Percentiles rank a stretch among this genome's conserved stretches.
Evolutionary conservation across 2,329 filamentous ascomycete genomes (phyloP).

Genomic region (Monilinia aucupariae): DNA sequence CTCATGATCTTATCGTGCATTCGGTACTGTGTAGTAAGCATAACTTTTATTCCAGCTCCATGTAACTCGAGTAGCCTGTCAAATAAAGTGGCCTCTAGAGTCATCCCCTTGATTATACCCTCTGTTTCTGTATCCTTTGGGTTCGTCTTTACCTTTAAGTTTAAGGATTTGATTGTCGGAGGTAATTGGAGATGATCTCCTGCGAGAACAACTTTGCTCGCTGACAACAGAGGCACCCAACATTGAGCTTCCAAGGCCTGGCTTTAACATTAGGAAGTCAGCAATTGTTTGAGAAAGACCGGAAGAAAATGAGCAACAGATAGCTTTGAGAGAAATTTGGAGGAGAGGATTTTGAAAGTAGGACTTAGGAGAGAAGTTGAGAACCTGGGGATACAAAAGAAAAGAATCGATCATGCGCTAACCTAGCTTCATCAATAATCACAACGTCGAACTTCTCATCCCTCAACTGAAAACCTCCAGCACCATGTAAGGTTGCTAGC

Average conservation of each 20-base stretch:
- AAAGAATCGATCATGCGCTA: not conserved
- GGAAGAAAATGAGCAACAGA: not conserved
- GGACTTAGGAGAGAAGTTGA: not conserved
- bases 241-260: slow-evolving; percentile 95
- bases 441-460: slow-evolving; percentile 85
- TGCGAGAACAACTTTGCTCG: slow-evolving; percentile 80
- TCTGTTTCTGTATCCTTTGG: slow-evolving; percentile 36
- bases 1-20: slow-evolving; percentile 97
- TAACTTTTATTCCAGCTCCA: slow-evolving; percentile 77
- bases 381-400: too few relatives aligned
- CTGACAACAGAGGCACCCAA: slow-evolving; percentile 82
- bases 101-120: slow-evolving; percentile 47
- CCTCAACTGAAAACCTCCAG: slow-evolving; percentile 77
- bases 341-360: not conserved
- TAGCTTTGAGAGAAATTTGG: not conserved
- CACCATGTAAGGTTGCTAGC: slow-evolving; percentile 85
- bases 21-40: slow-evolving; percentile 95
- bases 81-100: slow-evolving; percentile 86
- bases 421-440: slow-evolving; percentile 83
- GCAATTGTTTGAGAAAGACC: not conserved
- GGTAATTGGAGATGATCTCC: slow-evolving; percentile 93
- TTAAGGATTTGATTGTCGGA: slow-evolving; percentile 83
- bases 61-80: slow-evolving; percentile 80
- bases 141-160: slow-evolving; percentile 41
- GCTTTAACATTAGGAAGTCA: slow-evolving; percentile 34